phyloP scores from a whole-genome alignment of 108 stramenopile species.

The Cylindrotheca closterium region DNA sequence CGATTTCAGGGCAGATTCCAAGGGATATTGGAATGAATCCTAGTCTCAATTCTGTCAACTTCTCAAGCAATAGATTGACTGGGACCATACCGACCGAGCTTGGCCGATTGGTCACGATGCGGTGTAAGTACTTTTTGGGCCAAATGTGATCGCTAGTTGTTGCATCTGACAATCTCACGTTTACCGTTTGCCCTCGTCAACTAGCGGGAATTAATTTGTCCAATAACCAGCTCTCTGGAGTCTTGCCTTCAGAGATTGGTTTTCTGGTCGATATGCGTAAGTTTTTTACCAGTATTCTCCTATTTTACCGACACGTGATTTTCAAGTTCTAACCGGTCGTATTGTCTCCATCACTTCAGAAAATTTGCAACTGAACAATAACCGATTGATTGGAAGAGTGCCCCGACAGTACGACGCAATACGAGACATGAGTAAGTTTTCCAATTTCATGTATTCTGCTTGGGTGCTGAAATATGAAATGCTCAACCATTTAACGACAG shows the following conservation, averaged over 20 bases:
- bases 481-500: neutral
- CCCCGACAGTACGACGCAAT: neutral
- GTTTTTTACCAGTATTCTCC: neutral
- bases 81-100: conserved; percentile 46
- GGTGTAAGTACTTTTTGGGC: neutral
- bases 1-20: conserved; percentile 33
- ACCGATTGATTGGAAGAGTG: neutral
- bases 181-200: neutral
- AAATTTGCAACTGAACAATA: neutral
- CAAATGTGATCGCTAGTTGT: too few relatives aligned
- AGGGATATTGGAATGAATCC: conserved; percentile 18
- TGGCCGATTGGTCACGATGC: conserved; percentile 13
- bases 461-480: neutral
- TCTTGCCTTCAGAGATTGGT: conserved; percentile 16
- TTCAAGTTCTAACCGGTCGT: neutral
- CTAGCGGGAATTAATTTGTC: conserved; percentile 13
- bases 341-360: neutral
- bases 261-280: conserved; percentile 6
- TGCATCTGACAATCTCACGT: too few relatives aligned
- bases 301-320: neutral
- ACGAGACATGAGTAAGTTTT: neutral
- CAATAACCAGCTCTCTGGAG: conserved; percentile 13
- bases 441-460: neutral
- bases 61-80: conserved; percentile 42
- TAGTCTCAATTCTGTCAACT: conserved; percentile 27